Conservation (phyloP, 306 rosid species). For the Glycine tomentella region DNA sequence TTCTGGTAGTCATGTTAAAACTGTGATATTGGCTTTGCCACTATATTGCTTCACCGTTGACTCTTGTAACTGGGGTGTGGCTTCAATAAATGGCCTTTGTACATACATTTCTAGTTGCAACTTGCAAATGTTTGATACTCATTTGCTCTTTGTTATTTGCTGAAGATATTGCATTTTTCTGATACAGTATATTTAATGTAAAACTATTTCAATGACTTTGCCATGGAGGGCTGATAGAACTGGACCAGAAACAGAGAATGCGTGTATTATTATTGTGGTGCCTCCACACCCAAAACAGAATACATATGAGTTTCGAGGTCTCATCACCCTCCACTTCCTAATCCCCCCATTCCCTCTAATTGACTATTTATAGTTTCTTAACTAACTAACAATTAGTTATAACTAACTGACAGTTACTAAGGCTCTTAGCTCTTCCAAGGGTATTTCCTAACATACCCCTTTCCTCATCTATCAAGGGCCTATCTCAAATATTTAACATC, state of each 20-base stretch:
- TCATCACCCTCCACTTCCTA: too few relatives aligned
- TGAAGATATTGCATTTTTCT: conserved; percentile 21
- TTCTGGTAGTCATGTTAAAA: not conserved
- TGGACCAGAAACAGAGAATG: too few relatives aligned
- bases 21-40: conserved; percentile 31
- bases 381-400: too few relatives aligned
- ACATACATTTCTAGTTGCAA: conserved; percentile 44
- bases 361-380: too few relatives aligned
- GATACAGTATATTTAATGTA: not conserved
- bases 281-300: too few relatives aligned
- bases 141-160: conserved; percentile 26
- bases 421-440: too few relatives aligned
- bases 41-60: conserved; percentile 33
- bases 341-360: too few relatives aligned
- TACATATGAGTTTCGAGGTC: too few relatives aligned
- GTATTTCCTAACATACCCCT: too few relatives aligned
- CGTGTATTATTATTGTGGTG: too few relatives aligned
- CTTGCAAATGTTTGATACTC: conserved; percentile 32
- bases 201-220: conserved; percentile 37
- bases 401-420: too few relatives aligned
- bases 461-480: not conserved
- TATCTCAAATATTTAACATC: conserved; percentile 1
- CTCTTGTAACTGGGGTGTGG: conserved; percentile 50
- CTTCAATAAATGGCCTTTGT: conserved; percentile 45
- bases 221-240: not conserved